Evolutionary conservation across 441 rosid genomes (phyloP).

Genomic region (Jatropha podagrica): DNA sequence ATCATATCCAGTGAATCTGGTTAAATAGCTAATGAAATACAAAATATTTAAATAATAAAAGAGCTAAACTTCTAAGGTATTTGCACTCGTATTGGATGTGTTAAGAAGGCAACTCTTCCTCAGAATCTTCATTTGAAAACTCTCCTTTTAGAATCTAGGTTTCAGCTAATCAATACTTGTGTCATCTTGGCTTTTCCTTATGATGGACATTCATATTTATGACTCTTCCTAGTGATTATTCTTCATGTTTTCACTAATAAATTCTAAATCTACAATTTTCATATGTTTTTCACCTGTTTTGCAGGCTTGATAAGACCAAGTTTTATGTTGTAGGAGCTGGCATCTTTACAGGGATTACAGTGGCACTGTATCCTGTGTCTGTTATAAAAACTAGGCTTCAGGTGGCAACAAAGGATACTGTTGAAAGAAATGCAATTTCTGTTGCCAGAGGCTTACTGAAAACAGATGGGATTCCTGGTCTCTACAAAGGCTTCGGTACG

Average conservation of each 20-base stretch:
- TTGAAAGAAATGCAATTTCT: conserved; percentile 68
- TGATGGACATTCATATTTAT: neutral
- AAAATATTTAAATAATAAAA: neutral
- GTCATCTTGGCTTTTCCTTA: neutral
- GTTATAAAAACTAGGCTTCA: conserved; percentile 91
- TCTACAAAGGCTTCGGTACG: conserved; percentile 93
- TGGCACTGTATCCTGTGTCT: conserved; percentile 84
- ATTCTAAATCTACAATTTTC: neutral
- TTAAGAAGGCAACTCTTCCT: neutral
- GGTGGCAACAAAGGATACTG: conserved; percentile 85
- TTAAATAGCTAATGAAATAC: neutral
- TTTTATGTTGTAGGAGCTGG: conserved; percentile 96
- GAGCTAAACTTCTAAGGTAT: neutral
- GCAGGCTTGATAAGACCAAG: conserved; percentile 91
- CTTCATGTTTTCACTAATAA: neutral
- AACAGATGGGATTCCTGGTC: conserved; percentile 89
- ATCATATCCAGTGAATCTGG: neutral
- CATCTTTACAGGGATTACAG: conserved; percentile 89
- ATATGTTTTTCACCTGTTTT: conserved; percentile 23
- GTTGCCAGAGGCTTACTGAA: conserved; percentile 66
- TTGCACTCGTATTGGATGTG: neutral
- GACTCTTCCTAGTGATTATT: neutral
- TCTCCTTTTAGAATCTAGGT: neutral
- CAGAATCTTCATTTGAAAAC: neutral
- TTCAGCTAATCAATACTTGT: neutral